Conservation (phyloP, 441 rosid species). For the Francoa sonchifolia region DNA sequence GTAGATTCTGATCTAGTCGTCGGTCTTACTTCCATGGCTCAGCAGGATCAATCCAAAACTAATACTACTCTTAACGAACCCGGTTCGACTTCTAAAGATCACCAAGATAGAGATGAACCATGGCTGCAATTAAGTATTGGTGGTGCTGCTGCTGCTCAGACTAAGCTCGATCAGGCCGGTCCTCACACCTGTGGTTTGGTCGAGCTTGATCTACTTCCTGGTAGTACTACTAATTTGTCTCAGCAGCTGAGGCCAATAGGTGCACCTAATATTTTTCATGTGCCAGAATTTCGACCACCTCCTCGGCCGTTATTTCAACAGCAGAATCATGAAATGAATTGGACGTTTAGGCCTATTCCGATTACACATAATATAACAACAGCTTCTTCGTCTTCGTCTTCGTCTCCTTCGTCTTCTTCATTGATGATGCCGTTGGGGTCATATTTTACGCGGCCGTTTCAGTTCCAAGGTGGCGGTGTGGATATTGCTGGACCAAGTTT, state of each 20-base stretch:
- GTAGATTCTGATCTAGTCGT: slow-evolving; percentile 45
- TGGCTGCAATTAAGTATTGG: slow-evolving; percentile 87
- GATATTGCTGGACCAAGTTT: slow-evolving; percentile 63
- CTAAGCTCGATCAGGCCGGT: slow-evolving; percentile 16
- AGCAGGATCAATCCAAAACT: slow-evolving; percentile 60
- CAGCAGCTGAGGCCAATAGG: slow-evolving; percentile 19
- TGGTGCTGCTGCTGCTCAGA: slow-evolving; percentile 17
- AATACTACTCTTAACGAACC: slow-evolving; percentile 26
- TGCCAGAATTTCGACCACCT: slow-evolving; percentile 27
- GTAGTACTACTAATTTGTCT: slow-evolving; percentile 19
- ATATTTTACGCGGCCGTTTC: slow-evolving; percentile 48
- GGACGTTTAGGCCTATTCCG: slow-evolving; percentile 48
- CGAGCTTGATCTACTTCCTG: slow-evolving; percentile 70
- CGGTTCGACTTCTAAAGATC: not conserved
- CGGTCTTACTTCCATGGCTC: slow-evolving; percentile 41
- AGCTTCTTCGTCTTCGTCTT: slow-evolving; percentile 26
- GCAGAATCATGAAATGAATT: slow-evolving; percentile 34
- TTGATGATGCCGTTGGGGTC: slow-evolving; percentile 48
- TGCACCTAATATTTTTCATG: slow-evolving; percentile 15
- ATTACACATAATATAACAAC: slow-evolving; percentile 24
- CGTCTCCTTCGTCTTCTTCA: slow-evolving; percentile 19
- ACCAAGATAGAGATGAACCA: slow-evolving; percentile 24
- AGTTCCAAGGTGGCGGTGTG: slow-evolving; percentile 24
- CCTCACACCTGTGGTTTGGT: slow-evolving; percentile 29
- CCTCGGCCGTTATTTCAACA: slow-evolving; percentile 15